Evolutionary conservation across 2,329 filamentous ascomycete genomes (phyloP), one percentile per base, ranked within the genome.

Genomic region (Graphilbum sp.): DNA sequence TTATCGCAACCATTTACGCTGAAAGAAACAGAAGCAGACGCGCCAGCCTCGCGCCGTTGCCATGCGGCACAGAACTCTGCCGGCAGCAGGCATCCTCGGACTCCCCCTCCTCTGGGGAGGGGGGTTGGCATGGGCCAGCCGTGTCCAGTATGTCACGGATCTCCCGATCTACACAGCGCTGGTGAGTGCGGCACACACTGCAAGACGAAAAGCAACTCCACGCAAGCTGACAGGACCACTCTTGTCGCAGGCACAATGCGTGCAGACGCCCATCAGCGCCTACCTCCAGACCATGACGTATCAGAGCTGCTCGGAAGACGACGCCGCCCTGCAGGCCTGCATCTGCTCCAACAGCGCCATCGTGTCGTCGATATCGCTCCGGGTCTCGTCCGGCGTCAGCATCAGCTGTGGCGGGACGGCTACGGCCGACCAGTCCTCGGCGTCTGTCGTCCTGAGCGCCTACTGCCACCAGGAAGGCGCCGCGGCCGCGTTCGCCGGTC

Each of bases 321-420:
- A 59, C 13, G 56, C 58, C 5, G 60, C 55, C 5, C 51, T 72
- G 9, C 66, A 70, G 44, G 61, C 59, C 9, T 72, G 68, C 41
- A 57, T 68, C n/a, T 72, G 67, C 52, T 62, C 61, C 13, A 64
- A 67, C 47, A 57, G 59, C 43, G 57, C 55, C 35, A 59, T 60
- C 42, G 52, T 55, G 15, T 54, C 51, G 4, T 52, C 56, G 4
- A 49, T 70, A 38, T 52, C 54, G 13, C 51, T 54, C 2, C 47
- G 44, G 6, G 53, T 71, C 18, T 61, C 59, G 10, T 46, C 40
- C 13, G 59, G 56, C 5, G 48, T 70, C 19, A 57, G 53, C 40
- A 56, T 53, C 31, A 57, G 50, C 32, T 72, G 67, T 43, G 63
- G 63, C 21, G 50, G 50, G 3, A 61, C 60, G 1, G 67, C 66